Evolutionary conservation across 1,284 basidiomycete genomes (phyloP).

Genomic region (Pseudozyma tsukubaensis): DNA sequence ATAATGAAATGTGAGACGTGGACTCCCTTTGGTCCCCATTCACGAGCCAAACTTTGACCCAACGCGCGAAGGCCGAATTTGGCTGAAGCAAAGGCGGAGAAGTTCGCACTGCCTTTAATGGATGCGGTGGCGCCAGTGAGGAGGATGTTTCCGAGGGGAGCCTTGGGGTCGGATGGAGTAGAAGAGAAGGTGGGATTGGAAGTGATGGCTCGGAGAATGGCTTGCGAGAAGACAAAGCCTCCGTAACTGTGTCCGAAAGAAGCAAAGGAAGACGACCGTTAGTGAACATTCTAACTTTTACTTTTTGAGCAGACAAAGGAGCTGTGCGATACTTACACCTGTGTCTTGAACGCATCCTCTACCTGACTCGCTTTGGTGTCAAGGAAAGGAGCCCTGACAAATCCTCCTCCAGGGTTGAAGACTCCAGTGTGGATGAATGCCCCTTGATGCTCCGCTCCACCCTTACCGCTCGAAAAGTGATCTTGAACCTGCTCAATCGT

Average conservation of each 20-base stretch:
- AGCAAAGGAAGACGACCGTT: background rate
- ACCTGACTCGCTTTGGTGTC: conserved; percentile 47
- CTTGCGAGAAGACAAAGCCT: conserved; percentile 43
- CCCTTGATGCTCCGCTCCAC: conserved; percentile 25
- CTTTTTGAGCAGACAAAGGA: background rate
- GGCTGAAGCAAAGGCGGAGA: conserved; percentile 43
- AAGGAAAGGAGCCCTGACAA: conserved; percentile 27
- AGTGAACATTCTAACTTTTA: background rate
- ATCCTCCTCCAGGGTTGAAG: conserved; percentile 49
- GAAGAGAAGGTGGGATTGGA: conserved; percentile 19
- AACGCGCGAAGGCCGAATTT: conserved; percentile 51
- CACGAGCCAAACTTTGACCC: conserved; percentile 44
- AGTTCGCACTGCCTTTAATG: conserved; percentile 44
- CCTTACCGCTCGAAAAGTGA: conserved; percentile 31
- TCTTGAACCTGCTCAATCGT: conserved; percentile 31
- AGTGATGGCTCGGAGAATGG: conserved; percentile 42
- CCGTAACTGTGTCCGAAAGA: conserved; percentile 13
- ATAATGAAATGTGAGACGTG: conserved; percentile 55
- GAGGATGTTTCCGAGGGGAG: conserved; percentile 34
- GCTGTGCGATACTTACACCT: conserved; percentile 27
- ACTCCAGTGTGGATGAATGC: conserved; percentile 43
- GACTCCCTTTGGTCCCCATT: conserved; percentile 49
- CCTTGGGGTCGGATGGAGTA: conserved; percentile 1
- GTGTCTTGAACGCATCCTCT: conserved; percentile 40
- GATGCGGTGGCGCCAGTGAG: conserved; percentile 53